Conservation (phyloP, 768 basidiomycete species). For the Phallus indusiatus region DNA sequence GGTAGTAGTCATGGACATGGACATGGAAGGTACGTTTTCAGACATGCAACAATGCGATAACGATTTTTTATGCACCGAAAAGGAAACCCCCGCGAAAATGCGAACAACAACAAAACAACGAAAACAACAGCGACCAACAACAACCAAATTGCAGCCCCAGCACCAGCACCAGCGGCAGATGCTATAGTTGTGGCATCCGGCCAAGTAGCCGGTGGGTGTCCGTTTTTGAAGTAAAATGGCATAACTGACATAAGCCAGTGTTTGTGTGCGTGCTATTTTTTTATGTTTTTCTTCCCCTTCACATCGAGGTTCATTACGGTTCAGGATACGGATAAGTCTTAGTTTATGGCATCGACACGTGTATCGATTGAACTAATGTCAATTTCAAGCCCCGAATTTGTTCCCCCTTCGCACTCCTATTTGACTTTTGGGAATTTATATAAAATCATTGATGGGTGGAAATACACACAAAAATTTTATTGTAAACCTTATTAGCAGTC, state of each 20-base stretch:
- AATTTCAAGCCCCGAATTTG: background rate
- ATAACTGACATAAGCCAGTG: background rate
- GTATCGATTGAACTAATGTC: background rate
- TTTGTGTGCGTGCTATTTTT: background rate
- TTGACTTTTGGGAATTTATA: background rate
- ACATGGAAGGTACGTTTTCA: background rate
- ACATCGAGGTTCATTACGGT: background rate
- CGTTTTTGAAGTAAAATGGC: background rate
- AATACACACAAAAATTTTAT: too few species aligned
- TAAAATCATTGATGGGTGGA: too few species aligned
- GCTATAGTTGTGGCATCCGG: background rate
- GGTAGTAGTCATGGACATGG: background rate
- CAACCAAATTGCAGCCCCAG: background rate
- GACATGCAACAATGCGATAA: background rate
- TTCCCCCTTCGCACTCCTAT: background rate
- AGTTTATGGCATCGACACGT: background rate
- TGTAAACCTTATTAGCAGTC: background rate
- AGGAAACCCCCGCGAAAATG: background rate
- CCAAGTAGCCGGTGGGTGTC: background rate
- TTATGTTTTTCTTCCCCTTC: background rate
- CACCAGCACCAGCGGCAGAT: background rate
- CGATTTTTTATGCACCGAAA: background rate
- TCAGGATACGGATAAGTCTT: background rate
- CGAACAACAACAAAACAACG: background rate
- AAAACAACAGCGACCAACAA: background rate